Evolutionary conservation across 768 basidiomycete species (phyloP).

Genomic region (Hericium rajendrae): DNA sequence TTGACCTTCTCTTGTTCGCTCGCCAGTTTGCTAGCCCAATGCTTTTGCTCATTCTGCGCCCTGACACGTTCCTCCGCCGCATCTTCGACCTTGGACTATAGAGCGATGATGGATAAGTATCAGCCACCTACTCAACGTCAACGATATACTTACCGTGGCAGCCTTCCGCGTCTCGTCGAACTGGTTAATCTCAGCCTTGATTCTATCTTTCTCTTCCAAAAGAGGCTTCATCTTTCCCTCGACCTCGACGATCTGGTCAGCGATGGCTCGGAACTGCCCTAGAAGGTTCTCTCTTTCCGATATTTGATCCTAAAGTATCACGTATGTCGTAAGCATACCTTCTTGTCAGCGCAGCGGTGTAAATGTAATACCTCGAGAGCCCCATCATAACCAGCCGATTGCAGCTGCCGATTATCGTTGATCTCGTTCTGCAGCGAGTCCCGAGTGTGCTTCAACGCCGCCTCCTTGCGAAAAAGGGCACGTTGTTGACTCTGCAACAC

Average conservation of each 20-base stretch:
- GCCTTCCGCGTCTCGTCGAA: conserved; percentile 35
- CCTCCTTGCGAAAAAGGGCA: conserved; percentile 3
- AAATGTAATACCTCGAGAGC: conserved; percentile 38
- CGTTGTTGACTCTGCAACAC: neutral
- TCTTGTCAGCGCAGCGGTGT: neutral
- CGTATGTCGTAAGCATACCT: neutral
- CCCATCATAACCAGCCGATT: conserved; percentile 45
- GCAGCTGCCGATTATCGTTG: conserved; percentile 61
- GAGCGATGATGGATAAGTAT: neutral
- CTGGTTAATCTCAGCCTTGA: conserved; percentile 42
- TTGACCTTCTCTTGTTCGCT: conserved; percentile 38
- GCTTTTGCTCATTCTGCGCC: conserved; percentile 36
- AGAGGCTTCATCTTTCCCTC: conserved; percentile 37
- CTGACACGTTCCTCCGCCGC: conserved; percentile 40
- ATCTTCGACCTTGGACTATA: conserved; percentile 39
- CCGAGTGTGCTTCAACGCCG: conserved; percentile 24
- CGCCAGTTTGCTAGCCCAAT: conserved; percentile 44
- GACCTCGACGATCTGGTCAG: conserved; percentile 34
- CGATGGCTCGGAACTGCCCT: conserved; percentile 40
- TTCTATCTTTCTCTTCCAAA: conserved; percentile 30
- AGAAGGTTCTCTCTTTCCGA: conserved; percentile 38
- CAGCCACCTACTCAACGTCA: neutral
- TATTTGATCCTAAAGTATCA: conserved; percentile 39
- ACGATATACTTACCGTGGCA: conserved; percentile 32
- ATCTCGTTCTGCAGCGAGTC: conserved; percentile 44